Evolutionary conservation across 2,329 filamentous ascomycete genomes (phyloP), one percentile per base, ranked within the genome.

Genomic region (Paecilomyces fulvus): DNA sequence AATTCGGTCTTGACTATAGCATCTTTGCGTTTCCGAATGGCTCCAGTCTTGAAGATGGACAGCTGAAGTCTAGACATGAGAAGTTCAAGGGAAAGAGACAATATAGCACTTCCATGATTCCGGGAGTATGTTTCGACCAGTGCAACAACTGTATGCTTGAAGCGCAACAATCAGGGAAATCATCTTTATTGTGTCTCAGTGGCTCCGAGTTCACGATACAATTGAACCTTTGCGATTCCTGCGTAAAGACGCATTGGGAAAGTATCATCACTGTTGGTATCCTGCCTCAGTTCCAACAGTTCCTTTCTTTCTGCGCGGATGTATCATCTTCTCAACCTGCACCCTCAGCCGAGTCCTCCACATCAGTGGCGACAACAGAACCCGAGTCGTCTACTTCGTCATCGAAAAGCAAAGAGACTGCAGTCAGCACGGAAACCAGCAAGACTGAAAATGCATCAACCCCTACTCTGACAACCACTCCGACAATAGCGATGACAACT

Each of bases 1-100:
- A 77, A 0, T 89, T 89, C 57, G 85, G 85, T 3, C 73, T 89
- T 14, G 80, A 77, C 52, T 85, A 82, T 57, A 80, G 80, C 48
- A 84, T 88, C 17, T 88, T 87, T 56, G 75, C 77, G 25, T 71
- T 77, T 28, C 61, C 62, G 9, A 49, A 37, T 3, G 56, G 57
- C 25, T 33, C 46, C 14, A 43, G n/a, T n/a, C 14, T 43, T 4
- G 37, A 43, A 17, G 17, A 43, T 8, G 14, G n/a, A 43, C 37
- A 9, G 37, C 14, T 17, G 8, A 17, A 43, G 17, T 17, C 8
- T 9, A 43, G 37, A 17, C 37, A 9, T 8, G 37, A 17, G 17
- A n/a, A 43, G 11, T 61, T 59, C 23, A 56, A 57, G 28, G 61
- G 59, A 1, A 53, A 59, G 8, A 53, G 46, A 53, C 56, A 60